These are phyloP conservation scores for Botrytis cinerea DNA, from an alignment of 2,329 filamentous ascomycete genomes.

Conservation along the genomic window DNA sequence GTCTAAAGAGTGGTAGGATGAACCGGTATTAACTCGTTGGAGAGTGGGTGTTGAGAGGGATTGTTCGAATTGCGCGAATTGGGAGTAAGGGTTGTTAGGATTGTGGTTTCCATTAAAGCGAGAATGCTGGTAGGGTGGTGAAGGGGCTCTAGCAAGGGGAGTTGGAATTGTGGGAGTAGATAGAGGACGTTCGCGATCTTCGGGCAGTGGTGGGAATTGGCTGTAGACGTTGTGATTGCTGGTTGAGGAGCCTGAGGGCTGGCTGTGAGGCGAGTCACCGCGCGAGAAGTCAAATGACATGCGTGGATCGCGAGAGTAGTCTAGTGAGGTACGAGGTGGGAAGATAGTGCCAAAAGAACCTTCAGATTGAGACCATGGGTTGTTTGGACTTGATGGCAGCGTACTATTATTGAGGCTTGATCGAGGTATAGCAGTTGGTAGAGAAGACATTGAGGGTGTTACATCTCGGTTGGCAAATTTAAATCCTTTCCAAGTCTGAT, in stretches of 20 bases:
- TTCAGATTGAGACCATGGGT: slow-evolving; percentile 18
- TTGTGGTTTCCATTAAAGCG: slow-evolving; percentile 2
- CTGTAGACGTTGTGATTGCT: background rate
- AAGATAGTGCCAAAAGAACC: slow-evolving; percentile 12
- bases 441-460: slow-evolving; percentile 22
- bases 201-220: slow-evolving; percentile 10
- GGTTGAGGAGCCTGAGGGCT: background rate
- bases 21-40: slow-evolving; percentile 15
- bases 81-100: slow-evolving; percentile 21
- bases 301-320: slow-evolving; percentile 2
- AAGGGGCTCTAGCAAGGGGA: background rate
- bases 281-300: slow-evolving; percentile 3
- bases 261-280: slow-evolving; percentile 3
- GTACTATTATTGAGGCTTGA: slow-evolving; percentile 23
- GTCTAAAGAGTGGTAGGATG: slow-evolving; percentile 15
- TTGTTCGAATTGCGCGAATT: slow-evolving; percentile 24
- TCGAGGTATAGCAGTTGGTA: slow-evolving; percentile 22
- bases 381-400: slow-evolving; percentile 7
- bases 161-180: slow-evolving; percentile 18
- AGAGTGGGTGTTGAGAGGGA: slow-evolving; percentile 20
- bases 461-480: slow-evolving; percentile 17
- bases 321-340: slow-evolving; percentile 3
- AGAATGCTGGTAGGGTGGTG: background rate
- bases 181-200: slow-evolving; percentile 18
- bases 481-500: slow-evolving; percentile 12